Base-by-base conservation (phyloP, 371 early-diverging fungal species). In the Mucor mucedo region DNA sequence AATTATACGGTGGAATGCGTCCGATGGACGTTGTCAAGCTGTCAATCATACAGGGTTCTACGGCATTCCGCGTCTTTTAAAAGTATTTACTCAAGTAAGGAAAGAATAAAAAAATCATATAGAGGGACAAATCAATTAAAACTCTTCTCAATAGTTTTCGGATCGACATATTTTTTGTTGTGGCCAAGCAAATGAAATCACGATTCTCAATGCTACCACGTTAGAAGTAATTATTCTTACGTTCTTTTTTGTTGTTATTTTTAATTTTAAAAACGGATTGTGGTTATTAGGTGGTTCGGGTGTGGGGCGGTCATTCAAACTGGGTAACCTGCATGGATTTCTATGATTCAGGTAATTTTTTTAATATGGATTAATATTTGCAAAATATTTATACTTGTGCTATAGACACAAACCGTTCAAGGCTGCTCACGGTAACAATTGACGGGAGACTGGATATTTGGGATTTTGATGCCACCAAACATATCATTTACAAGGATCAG, bases 11-110 rank as follows among this genome's bases (percentile, higher is more conserved):
- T 92, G 92, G 92, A 88, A 81, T 71, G 71, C 88, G 9, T 73
- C 76, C 1, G 92, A 92, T 59, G 92, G 92, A 4, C 80, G 90
- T 5, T 89, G 91, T 65, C 77, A 89, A 44, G 85, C 84, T 32
- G 80, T 86, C 0, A 87, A 87, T 63, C 59, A 78, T 8, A 76
- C 62, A 10, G 90, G 87, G 0, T 87, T 88, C 65, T 75, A 83
- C 42, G 89, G 89, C 4, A 68, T 81, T 5, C 86, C 87, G 21
- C 78, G 72, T 2, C 69, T 77, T 32, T 66, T 89, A 4, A 80
- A 80, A 52, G 76, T 82, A 30, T 73, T 74, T 67, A 47, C 66
- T 21, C 63, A 70, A 52, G 79, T 76, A 65, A 66, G 28, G 21
- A 8, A 47, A 47, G 9, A 47, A 27, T 8, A 44, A 44, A 9